Base-by-base conservation (phyloP, 2,329 filamentous ascomycete species). In the Sclerotinia sclerotiorum region DNA sequence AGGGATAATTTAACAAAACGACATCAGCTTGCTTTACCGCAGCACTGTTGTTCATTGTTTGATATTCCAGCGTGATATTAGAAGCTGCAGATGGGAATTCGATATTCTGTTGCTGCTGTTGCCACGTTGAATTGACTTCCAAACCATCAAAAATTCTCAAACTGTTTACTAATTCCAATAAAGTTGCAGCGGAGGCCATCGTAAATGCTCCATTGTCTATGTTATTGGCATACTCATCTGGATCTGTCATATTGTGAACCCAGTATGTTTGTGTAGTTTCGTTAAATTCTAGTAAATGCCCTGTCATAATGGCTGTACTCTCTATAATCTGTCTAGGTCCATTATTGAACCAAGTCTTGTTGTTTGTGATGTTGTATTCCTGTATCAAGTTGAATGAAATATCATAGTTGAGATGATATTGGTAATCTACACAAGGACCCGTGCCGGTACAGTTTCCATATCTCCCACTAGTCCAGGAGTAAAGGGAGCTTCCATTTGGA, bases 331-430 rank as follows among this genome's bases (percentile, higher is more conserved):
- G 88, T 69, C 87, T 85, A 13, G 89, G 81, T 1, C 78, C 79
- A 64, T 77, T 72, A n/a, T 77, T 70, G 49, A 78, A 78, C 72
- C 76, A 77, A 8, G 77, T 77, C 27, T 73, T 70, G 48, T 78
- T 76, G 5, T 78, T 75, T 4, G 76, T 79, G 55, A 77, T 74
- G 42, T 77, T 77, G 54, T 76, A 72, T 32, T 73, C 69, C 58
- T 78, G 76, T 10, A 77, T 62, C n/a, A 78, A 51, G 62, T 78
- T 78, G 42, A 90, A 79, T 0, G 85, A 87, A 72, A 91, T 90
- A 72, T 91, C 89, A 10, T 88, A 87, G 72, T 91, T 91, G 49
- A 91, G 73, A 76, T 91, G 89, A 73, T 91, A 92, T 75, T 91
- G 83, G 72, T 91, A 91, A 76, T 91, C 88, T 73, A 88, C 89